phyloP scores from a whole-genome alignment of 2,329 filamentous ascomycete species.

The Pestalotiopsis sp. region DNA sequence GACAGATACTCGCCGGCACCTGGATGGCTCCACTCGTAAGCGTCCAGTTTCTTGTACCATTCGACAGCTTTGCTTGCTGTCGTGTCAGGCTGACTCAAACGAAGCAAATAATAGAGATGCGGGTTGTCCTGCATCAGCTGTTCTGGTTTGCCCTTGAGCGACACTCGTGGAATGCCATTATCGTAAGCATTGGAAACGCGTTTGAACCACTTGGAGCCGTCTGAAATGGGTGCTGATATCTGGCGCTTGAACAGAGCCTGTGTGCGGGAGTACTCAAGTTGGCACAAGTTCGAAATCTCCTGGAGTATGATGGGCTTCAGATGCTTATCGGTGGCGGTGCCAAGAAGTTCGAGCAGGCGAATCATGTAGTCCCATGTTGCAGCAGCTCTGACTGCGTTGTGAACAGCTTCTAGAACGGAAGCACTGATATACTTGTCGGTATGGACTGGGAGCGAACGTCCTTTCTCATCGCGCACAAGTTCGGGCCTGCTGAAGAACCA shows the following conservation, averaged over 20 bases:
- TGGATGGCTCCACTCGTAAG: slow-evolving; percentile 37
- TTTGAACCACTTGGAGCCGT: slow-evolving; percentile 44
- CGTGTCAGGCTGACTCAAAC: slow-evolving; percentile 43
- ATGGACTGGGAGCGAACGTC: slow-evolving; percentile 36
- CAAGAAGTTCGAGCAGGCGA: slow-evolving; percentile 37
- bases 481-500: slow-evolving; percentile 44
- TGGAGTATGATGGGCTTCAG: slow-evolving; percentile 41
- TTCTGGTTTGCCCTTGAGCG: slow-evolving; percentile 44
- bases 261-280: slow-evolving; percentile 43
- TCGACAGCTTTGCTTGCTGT: slow-evolving; percentile 36
- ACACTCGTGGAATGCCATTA: slow-evolving; percentile 38
- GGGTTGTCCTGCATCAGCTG: slow-evolving; percentile 38
- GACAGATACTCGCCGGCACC: slow-evolving; percentile 35
- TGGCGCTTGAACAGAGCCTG: slow-evolving; percentile 43
- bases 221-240: slow-evolving; percentile 36
- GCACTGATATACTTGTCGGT: slow-evolving; percentile 44
- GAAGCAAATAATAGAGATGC: slow-evolving; percentile 46
- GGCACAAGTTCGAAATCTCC: slow-evolving; percentile 46
- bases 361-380: slow-evolving; percentile 44
- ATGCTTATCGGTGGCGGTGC: slow-evolving; percentile 28
- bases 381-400: slow-evolving; percentile 35
- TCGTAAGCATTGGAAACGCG: slow-evolving; percentile 38
- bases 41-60: slow-evolving; percentile 43
- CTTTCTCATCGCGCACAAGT: slow-evolving; percentile 47
- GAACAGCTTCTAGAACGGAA: slow-evolving; percentile 43